Evolutionary conservation across 345 rosid genomes (phyloP).

Genomic region (Boechera divaricarpa): DNA sequence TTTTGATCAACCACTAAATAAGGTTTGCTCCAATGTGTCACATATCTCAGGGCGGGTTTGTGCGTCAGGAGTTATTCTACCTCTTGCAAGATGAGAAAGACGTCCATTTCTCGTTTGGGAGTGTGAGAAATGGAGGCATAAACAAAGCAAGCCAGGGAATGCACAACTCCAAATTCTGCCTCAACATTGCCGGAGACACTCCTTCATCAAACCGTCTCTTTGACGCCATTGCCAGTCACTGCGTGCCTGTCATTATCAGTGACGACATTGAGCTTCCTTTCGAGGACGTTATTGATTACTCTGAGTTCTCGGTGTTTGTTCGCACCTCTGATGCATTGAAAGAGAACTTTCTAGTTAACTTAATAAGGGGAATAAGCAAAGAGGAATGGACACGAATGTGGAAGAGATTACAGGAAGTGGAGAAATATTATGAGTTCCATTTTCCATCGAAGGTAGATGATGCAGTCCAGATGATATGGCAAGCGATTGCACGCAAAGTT

Average conservation of each 20-base stretch:
- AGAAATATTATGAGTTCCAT: constrained; percentile 65
- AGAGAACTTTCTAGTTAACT: constrained; percentile 68
- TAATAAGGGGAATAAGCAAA: constrained; percentile 63
- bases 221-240: constrained; percentile 96
- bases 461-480: constrained; percentile 98
- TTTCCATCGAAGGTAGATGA: constrained; percentile 76
- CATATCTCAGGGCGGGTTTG: constrained; percentile 77
- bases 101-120: constrained; percentile 93
- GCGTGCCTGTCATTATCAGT: constrained; percentile 93
- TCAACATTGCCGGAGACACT: constrained; percentile 98
- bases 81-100: constrained; percentile 88
- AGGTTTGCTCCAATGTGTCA: constrained; percentile 9
- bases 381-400: constrained; percentile 91
- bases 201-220: constrained; percentile 97
- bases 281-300: constrained; percentile 91
- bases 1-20: not conserved
- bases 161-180: constrained; percentile 92
- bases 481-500: constrained; percentile 80
- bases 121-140: constrained; percentile 75
- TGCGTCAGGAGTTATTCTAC: constrained; percentile 81
- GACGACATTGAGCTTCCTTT: constrained; percentile 96
- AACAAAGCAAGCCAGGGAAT: constrained; percentile 77
- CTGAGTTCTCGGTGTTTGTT: constrained; percentile 84
- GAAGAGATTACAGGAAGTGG: constrained; percentile 68
- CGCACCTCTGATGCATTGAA: constrained; percentile 82